A percentile compares a stretch with the other conserved stretches of the same genome.
phyloP scores from a whole-genome alignment of 495 filamentous ascomycete species.

The Hypomontagnella submonticulosa region DNA sequence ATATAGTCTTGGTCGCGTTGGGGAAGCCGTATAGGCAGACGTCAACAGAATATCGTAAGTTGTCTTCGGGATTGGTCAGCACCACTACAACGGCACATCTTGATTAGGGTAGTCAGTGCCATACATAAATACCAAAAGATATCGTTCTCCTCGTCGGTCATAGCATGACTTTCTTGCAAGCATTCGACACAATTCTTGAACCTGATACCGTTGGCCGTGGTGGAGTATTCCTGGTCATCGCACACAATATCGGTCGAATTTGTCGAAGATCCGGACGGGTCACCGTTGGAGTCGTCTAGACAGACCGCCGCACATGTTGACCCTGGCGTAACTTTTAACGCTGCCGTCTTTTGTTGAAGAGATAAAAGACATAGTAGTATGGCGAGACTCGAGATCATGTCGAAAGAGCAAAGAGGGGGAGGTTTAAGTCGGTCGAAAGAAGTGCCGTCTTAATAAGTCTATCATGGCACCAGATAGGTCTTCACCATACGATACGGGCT shows the following conservation, averaged over 20 bases:
- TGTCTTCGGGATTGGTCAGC: conserved; percentile 40
- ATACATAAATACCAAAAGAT: conserved; percentile 68
- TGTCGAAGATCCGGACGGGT: conserved; percentile 35
- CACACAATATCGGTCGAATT: conserved; percentile 65
- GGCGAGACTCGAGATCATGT: conserved; percentile 32
- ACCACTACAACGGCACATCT: neutral
- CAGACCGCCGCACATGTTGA: conserved; percentile 66
- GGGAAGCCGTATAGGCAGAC: conserved; percentile 54
- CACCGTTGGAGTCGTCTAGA: conserved; percentile 46
- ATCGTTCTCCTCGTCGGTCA: conserved; percentile 63
- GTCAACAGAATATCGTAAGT: conserved; percentile 55
- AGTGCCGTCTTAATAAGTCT: conserved; percentile 21
- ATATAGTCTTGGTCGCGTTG: conserved; percentile 34
- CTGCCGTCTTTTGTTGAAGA: conserved; percentile 12
- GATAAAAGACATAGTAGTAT: conserved; percentile 30
- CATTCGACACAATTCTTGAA: conserved; percentile 71
- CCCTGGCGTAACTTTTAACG: conserved; percentile 56
- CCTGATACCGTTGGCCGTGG: conserved; percentile 54
- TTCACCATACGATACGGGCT: conserved; percentile 14
- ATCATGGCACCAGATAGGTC: conserved; percentile 27
- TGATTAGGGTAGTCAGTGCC: neutral
- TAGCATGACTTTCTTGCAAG: conserved; percentile 64
- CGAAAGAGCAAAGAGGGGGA: conserved; percentile 12
- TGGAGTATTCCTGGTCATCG: conserved; percentile 60
- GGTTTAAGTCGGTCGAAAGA: conserved; percentile 13